These are phyloP conservation scores for Alternaria alternata DNA, from an alignment of 2,329 filamentous ascomycete species.

Conservation along the genomic window DNA sequence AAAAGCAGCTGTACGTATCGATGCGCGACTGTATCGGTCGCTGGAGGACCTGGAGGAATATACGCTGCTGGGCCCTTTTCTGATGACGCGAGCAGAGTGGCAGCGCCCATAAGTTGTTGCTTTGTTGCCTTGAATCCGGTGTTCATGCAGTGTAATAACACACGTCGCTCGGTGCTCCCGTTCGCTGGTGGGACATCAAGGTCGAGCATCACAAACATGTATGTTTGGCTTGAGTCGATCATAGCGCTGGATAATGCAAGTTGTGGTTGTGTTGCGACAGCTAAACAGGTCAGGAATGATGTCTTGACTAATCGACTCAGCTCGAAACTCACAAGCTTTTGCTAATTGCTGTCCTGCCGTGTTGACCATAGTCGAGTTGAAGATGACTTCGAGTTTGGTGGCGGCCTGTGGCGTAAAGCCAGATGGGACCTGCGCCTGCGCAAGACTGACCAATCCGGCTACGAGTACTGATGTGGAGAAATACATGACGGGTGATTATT, in stretches of 20 bases:
- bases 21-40: constrained; percentile 44
- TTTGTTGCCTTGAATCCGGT: constrained; percentile 46
- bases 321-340: constrained; percentile 37
- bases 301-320: neutral
- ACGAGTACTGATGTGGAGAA: constrained; percentile 34
- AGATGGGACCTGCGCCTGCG: constrained; percentile 44
- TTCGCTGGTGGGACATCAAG: constrained; percentile 43
- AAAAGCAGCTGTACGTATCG: constrained; percentile 49
- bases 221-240: constrained; percentile 30
- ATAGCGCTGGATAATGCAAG: constrained; percentile 34
- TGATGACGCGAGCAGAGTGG: constrained; percentile 36
- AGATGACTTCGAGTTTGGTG: constrained; percentile 42
- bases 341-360: constrained; percentile 38
- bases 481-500: constrained; percentile 26
- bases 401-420: constrained; percentile 41
- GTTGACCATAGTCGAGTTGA: constrained; percentile 41
- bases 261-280: constrained; percentile 37
- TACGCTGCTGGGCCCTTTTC: constrained; percentile 44
- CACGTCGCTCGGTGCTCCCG: constrained; percentile 36
- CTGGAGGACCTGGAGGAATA: constrained; percentile 43
- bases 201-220: constrained; percentile 49
- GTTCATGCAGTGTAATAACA: constrained; percentile 45
- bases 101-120: constrained; percentile 30
- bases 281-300: constrained; percentile 25
- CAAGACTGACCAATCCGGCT: constrained; percentile 32